Base-by-base conservation (phyloP, 163 green algal species). In the Picocystis sp. region DNA sequence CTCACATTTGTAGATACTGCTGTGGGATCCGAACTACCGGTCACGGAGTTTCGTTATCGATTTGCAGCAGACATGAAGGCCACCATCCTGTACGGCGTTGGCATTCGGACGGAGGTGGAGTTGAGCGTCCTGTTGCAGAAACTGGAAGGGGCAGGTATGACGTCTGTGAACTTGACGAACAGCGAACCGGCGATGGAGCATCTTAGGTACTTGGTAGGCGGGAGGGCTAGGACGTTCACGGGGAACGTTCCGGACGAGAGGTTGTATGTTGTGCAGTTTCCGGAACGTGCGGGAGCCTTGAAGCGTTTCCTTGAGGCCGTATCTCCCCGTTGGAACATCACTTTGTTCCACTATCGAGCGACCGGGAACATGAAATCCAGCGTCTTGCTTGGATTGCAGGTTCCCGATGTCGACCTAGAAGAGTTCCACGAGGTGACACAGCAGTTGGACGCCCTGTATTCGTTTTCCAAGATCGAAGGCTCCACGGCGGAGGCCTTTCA, bases 41-140 rank as follows among this genome's bases (percentile, higher is more conserved):
- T 95, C 24, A 93, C 87, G 14, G 87, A 97, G 71, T 93, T 95
- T 66, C 94, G 94, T 67, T 96, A 96, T 75, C 73, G 85, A 59
- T 89, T 58, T 47, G 62, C 1, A 42, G 11, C 42, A 15, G 17
- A 55, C 13, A 38, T 38, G 5, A 50, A 58, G 5, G 78, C 83
- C n/a, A 67, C 82, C 50, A 72, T 89, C 43, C 65, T 93, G 41
- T 91, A 78, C 64, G 71, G 68, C 29, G 74, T 89, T 14, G 62
- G 61, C 21, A 64, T 90, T 33, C 35, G 47, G 2, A 54, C 58
- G 3, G 24, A 56, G 10, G 54, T 63, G 14, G 73, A 92, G 45
- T 62, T 81, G 11, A 46, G 45, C 14, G 71, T 24, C 0, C 48
- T 91, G 43, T 56, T 87, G 12, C 22, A 66, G 45, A 71, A 83